Evolutionary conservation across 306 rosid species (phyloP).

Genomic region (Spatholobus suberectus): DNA sequence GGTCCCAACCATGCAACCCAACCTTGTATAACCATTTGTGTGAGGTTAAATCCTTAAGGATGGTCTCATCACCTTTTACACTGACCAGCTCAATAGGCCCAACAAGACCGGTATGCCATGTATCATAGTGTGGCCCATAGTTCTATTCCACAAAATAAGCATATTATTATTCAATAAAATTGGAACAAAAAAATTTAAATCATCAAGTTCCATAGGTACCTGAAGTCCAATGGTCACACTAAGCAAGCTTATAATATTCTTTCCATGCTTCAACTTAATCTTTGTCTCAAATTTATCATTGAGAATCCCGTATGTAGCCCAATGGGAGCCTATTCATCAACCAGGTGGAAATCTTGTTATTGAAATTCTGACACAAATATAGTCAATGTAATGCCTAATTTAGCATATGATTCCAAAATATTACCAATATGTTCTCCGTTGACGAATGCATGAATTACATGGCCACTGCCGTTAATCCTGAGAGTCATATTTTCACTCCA

Average conservation of each 20-base stretch:
- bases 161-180: neutral
- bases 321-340: conserved; percentile 47
- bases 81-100: conserved; percentile 52
- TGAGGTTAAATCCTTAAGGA: conserved; percentile 49
- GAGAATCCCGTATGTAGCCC: conserved; percentile 49
- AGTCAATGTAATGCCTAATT: neutral
- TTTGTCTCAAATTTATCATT: conserved; percentile 45
- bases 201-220: conserved; percentile 17
- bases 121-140: conserved; percentile 52
- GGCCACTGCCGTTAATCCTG: conserved; percentile 56
- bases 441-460: conserved; percentile 53
- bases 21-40: conserved; percentile 58
- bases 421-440: conserved; percentile 63
- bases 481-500: conserved; percentile 50
- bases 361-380: neutral
- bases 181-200: neutral
- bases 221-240: conserved; percentile 60
- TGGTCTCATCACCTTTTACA: conserved; percentile 47
- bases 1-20: conserved; percentile 54
- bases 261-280: conserved; percentile 50
- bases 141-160: conserved; percentile 38
- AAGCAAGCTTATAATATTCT: conserved; percentile 51
- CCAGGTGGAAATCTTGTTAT: neutral
- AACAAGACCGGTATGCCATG: conserved; percentile 46
- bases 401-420: neutral